A percentile compares a stretch with the other conserved stretches of the same genome.
These are phyloP conservation scores for Posidonia oceanica DNA, from an alignment of 116 monocot species.

Conservation along the genomic window DNA sequence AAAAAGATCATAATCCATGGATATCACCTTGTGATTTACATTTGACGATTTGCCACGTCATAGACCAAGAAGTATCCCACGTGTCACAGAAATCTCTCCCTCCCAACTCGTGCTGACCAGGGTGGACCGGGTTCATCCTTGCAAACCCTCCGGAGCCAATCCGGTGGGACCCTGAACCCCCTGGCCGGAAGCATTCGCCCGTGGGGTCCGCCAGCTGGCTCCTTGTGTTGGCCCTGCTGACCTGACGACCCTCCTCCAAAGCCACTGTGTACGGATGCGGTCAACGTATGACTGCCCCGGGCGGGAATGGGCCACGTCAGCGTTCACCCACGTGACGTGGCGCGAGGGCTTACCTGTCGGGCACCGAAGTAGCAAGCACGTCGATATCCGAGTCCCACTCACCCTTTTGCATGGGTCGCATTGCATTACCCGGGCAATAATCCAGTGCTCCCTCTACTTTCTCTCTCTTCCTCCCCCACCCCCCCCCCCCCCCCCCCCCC, in stretches of 20 bases:
- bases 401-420: constrained; percentile 1
- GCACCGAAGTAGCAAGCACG: neutral
- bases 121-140: too few species aligned
- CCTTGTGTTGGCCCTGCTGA: neutral
- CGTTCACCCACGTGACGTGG: constrained; percentile 2
- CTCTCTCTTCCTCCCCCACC: neutral
- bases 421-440: neutral
- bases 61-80: too few species aligned
- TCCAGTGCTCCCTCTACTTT: neutral
- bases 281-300: neutral
- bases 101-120: too few species aligned
- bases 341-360: constrained; percentile 1
- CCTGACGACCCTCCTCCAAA: neutral
- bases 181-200: neutral
- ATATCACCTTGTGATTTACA: too few species aligned
- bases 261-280: neutral
- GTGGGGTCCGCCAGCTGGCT: neutral
- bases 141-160: neutral
- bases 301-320: neutral
- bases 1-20: too few species aligned
- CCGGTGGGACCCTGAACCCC: too few species aligned
- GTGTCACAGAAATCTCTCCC: too few species aligned
- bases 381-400: neutral
- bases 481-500: neutral
- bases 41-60: too few species aligned